Base-by-base conservation (phyloP, 2,329 filamentous ascomycete species). In the Orbilia quercus region DNA sequence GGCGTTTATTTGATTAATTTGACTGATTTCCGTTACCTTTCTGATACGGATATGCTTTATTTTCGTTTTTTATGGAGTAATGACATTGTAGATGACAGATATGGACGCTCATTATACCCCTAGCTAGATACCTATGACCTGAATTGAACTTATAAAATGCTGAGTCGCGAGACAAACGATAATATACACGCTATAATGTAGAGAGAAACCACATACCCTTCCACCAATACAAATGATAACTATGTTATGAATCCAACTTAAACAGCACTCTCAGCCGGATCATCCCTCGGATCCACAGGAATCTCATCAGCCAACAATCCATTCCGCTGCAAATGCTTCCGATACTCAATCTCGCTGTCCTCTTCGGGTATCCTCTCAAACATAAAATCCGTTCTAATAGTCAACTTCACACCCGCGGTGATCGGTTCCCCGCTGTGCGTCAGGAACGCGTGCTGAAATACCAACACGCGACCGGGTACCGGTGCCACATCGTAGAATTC, bases 381-480 rank as follows among this genome's bases (percentile, higher is more conserved):
- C 62, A 76, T 62, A 20, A 76, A 51, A 55, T 76, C 75, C 2
- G 65, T 70, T 12, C 75, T 55, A 18, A 75, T 66, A 1, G 75
- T 75, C 47, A 74, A 53, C 31, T 76, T 76, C 31, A 65, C 44
- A 18, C 75, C 75, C 14, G 42, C 60, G 1, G 55, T 70, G 23
- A 76, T 69, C 7, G 73, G 70, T 23, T 75, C 74, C 22, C 75
- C 75, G 31, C 70, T 75, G 48, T 76, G 75, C 3, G 75, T 36
- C 7, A 76, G 31, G 36, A 62, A 69, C 1, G 58, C 65, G 50
- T 76, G 75, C 28, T 76, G 74, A 48, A 76, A 76, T 11, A 76
- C 23, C 54, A 76, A 44, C 3, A 76, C 73, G 7, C 71, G 58
- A 31, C 75, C 75, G 1, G 75, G 75, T 9, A 67, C 54, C 4